These are phyloP conservation scores for Primulina tabacum DNA, from an alignment of 257 asterid species.

Conservation along the genomic window DNA sequence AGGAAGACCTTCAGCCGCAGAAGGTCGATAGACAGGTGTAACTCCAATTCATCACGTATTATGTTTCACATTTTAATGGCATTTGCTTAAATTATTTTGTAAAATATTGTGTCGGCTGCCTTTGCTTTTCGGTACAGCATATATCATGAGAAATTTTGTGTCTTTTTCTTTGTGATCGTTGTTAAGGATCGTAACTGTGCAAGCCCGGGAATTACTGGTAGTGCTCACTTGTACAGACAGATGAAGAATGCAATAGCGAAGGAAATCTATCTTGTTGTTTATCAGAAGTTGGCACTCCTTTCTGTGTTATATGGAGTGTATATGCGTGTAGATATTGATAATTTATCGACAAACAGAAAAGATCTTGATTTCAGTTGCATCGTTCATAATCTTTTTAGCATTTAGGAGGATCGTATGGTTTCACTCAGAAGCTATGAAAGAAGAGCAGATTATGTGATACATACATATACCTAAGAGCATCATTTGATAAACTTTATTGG, in stretches of 20 bases:
- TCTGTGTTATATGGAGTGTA: background rate
- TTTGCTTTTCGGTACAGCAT: background rate
- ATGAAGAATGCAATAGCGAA: background rate
- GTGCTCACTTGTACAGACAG: background rate
- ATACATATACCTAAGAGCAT: background rate
- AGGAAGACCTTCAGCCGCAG: slow-evolving; percentile 47
- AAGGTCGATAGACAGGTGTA: slow-evolving; percentile 82
- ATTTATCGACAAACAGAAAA: background rate
- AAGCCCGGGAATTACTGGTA: background rate
- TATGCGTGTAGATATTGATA: background rate
- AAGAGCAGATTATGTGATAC: background rate
- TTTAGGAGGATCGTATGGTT: background rate
- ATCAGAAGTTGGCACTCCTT: background rate
- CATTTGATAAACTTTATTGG: background rate
- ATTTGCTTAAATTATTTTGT: background rate
- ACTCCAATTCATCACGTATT: background rate
- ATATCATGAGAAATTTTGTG: background rate
- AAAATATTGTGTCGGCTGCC: background rate
- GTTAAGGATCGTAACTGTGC: slow-evolving; percentile 13
- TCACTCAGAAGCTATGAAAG: slow-evolving; percentile 2
- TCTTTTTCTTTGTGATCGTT: background rate
- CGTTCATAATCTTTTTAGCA: slow-evolving; percentile 1
- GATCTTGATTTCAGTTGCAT: background rate
- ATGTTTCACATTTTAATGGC: background rate
- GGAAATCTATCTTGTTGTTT: background rate